Percentiles rank a stretch among this genome's conserved stretches.
Conservation (phyloP, 2,329 filamentous ascomycete genomes). For the Arthrinium puccinioides region DNA sequence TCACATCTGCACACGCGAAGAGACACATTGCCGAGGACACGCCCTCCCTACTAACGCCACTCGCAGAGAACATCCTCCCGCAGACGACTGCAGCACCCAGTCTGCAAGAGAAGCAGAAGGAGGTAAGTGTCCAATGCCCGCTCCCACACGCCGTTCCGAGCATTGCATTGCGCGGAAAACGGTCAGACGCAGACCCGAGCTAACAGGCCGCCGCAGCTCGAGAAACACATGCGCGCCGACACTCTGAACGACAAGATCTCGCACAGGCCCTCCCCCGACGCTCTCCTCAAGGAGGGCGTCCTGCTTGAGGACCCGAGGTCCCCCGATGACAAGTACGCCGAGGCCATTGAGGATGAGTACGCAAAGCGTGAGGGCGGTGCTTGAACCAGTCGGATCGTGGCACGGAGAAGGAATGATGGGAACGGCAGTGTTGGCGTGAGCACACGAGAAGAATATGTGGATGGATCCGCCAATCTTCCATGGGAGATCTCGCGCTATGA, state of each 20-base stretch:
- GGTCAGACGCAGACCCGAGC: background rate
- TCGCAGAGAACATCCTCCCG: slow-evolving; percentile 76
- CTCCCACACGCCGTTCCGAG: background rate
- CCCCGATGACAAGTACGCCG: slow-evolving; percentile 49
- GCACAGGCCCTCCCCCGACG: slow-evolving; percentile 67
- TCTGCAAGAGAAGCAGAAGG: slow-evolving; percentile 71
- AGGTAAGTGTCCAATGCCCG: slow-evolving; percentile 34
- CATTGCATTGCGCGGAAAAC: no score
- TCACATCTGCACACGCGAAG: slow-evolving; percentile 7
- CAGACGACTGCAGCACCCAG: slow-evolving; percentile 70
- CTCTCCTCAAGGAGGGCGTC: slow-evolving; percentile 73
- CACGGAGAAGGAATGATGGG: no score
- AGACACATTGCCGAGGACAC: background rate
- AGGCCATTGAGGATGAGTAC: slow-evolving; percentile 58
- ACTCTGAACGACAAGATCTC: slow-evolving; percentile 81
- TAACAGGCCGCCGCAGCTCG: slow-evolving; percentile 39
- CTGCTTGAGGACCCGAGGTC: slow-evolving; percentile 60
- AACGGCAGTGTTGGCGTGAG: no score
- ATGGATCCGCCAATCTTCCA: no score
- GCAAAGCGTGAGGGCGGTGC: slow-evolving; percentile 57
- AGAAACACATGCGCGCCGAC: slow-evolving; percentile 82
- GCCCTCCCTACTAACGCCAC: slow-evolving; percentile 5
- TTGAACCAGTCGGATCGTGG: no score
- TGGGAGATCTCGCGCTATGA: no score
- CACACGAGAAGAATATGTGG: no score